Percentiles rank a stretch among this genome's conserved stretches.
These are phyloP conservation scores for Thielaviopsis musarum DNA, from an alignment of 2,329 filamentous ascomycete genomes.

Conservation along the genomic window DNA sequence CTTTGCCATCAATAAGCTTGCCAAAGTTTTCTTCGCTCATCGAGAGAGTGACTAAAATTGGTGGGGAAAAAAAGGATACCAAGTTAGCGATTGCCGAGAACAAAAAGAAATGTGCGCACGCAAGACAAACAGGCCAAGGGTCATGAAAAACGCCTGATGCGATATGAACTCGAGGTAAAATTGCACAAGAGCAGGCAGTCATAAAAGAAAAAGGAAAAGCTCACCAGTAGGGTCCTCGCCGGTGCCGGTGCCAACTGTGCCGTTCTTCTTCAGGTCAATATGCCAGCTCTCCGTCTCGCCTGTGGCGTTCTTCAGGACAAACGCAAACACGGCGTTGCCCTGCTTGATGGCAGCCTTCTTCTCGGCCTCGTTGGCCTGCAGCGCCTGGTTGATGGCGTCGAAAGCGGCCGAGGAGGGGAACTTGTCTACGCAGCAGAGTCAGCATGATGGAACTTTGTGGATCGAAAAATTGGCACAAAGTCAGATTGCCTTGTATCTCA, in stretches of 20 bases:
- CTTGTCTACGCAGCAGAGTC: conserved; percentile 34
- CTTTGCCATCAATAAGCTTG: conserved; percentile 68
- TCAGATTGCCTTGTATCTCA: not conserved
- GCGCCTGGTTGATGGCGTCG: conserved; percentile 63
- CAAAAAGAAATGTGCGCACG: not conserved
- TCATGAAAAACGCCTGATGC: not conserved
- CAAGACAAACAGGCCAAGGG: not conserved
- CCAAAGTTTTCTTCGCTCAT: conserved; percentile 78
- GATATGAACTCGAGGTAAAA: not conserved
- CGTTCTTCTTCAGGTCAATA: conserved; percentile 86
- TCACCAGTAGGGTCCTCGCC: conserved; percentile 71
- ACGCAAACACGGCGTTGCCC: conserved; percentile 74
- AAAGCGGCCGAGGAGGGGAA: conserved; percentile 88
- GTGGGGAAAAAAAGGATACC: not conserved
- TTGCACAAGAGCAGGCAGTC: not conserved
- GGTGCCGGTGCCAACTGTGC: conserved; percentile 60
- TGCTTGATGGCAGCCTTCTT: conserved; percentile 81
- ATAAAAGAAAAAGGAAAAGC: conserved; percentile 16
- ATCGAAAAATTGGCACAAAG: not conserved
- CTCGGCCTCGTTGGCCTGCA: conserved; percentile 52
- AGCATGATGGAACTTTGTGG: not conserved
- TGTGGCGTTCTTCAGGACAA: conserved; percentile 75
- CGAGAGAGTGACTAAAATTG: conserved; percentile 54
- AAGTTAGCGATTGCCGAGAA: not conserved
- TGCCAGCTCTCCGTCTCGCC: conserved; percentile 78